Conservation (phyloP, 169 alveolate genomes). For the Cryptosporidium canis region DNA sequence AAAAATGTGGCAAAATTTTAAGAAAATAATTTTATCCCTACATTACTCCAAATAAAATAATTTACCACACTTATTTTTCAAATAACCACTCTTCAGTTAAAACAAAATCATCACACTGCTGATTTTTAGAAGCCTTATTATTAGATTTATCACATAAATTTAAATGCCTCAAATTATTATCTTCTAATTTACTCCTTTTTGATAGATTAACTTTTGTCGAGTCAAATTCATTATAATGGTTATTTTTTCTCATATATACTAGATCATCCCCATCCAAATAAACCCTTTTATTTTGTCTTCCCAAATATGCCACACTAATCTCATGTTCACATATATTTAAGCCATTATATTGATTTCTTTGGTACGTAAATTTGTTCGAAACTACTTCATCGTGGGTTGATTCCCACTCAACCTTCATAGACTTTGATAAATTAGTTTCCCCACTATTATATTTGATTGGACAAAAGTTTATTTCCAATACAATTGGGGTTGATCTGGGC, state of each 20-base stretch:
- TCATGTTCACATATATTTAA: constrained; percentile 14
- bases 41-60: not conserved
- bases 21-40: not conserved
- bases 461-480: constrained; percentile 25
- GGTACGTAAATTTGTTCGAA: not conserved
- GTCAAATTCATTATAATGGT: not conserved
- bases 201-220: constrained; percentile 8
- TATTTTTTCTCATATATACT: not conserved
- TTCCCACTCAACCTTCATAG: constrained; percentile 25
- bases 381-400: constrained; percentile 20
- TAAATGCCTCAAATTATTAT: not conserved
- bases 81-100: constrained; percentile 35
- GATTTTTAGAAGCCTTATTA: not conserved
- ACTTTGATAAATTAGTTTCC: not conserved
- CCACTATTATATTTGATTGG: not conserved
- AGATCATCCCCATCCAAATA: not conserved
- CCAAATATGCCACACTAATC: constrained; percentile 49
- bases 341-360: not conserved
- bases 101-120: not conserved
- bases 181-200: not conserved
- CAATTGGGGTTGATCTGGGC: constrained; percentile 65
- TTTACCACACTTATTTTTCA: constrained; percentile 33
- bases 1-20: not conserved
- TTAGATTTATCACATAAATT: not conserved
- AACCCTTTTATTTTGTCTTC: constrained; percentile 33